phyloP scores from a whole-genome alignment of 2,329 filamentous ascomycete species.

The Chrysosphaeria jannelii region DNA sequence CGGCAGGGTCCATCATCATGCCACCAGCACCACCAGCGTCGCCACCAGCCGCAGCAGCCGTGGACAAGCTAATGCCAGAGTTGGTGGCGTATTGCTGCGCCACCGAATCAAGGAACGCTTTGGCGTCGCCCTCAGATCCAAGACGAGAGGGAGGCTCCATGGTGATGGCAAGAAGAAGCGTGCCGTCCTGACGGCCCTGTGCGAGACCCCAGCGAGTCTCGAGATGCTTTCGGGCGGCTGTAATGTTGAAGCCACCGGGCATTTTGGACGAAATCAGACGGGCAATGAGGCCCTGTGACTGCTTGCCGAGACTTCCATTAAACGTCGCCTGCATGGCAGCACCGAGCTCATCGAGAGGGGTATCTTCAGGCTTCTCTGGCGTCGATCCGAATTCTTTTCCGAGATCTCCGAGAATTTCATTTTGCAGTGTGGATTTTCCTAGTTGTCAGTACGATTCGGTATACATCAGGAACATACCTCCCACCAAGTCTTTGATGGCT shows the following conservation, averaged over 20 bases:
- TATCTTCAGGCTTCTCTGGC: constrained; percentile 94
- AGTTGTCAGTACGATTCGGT: constrained; percentile 1
- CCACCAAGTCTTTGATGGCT: constrained; percentile 93
- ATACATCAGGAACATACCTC: constrained; percentile 31
- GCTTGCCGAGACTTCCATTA: constrained; percentile 91
- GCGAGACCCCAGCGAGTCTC: constrained; percentile 81
- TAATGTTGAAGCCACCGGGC: constrained; percentile 98
- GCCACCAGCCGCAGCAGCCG: constrained; percentile 41
- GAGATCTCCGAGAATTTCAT: constrained; percentile 90
- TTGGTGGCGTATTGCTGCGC: constrained; percentile 67
- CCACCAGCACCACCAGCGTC: constrained; percentile 43
- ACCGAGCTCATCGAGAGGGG: constrained; percentile 79
- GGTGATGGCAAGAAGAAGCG: constrained; percentile 63
- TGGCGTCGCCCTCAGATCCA: constrained; percentile 69
- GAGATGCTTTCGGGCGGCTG: constrained; percentile 75
- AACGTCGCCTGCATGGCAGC: constrained; percentile 95
- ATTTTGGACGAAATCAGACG: constrained; percentile 95
- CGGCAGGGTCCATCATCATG: constrained; percentile 99
- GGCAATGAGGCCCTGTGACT: constrained; percentile 75
- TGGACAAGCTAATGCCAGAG: constrained; percentile 58
- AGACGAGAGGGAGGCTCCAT: constrained; percentile 77
- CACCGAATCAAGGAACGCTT: constrained; percentile 69
- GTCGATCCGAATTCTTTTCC: constrained; percentile 97
- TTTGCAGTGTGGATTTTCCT: constrained; percentile 97
- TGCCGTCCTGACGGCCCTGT: constrained; percentile 68